These are phyloP conservation scores for Acacia pycnantha DNA, from an alignment of 331 rosid genomes.

Conservation along the genomic window DNA sequence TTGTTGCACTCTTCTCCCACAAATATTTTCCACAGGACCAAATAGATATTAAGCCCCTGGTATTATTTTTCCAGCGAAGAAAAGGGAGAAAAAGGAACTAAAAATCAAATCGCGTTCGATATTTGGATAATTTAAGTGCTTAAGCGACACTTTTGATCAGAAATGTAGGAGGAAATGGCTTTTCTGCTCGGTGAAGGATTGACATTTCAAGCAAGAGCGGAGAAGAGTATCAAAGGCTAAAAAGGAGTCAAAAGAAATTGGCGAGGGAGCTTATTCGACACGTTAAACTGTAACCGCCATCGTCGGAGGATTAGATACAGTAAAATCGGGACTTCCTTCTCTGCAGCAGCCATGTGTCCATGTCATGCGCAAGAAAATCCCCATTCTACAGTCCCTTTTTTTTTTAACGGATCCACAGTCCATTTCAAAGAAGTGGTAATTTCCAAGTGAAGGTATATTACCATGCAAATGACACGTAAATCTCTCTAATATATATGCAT, in stretches of 20 bases:
- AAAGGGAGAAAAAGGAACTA: not conserved
- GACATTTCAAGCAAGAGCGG: not conserved
- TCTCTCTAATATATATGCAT: not conserved
- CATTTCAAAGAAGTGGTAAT: not conserved
- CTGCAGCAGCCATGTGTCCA: not conserved
- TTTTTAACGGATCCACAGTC: not conserved
- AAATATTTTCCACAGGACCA: not conserved
- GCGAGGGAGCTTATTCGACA: conserved; percentile 28
- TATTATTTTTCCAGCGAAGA: not conserved
- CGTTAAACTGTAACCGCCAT: conserved; percentile 17
- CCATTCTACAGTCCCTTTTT: too few relatives aligned
- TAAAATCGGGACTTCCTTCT: not conserved
- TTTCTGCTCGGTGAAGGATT: conserved; percentile 8
- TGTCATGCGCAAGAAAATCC: not conserved
- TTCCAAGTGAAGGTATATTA: not conserved
- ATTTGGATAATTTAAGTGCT: not conserved
- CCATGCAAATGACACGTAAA: not conserved
- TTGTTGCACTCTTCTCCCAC: conserved; percentile 14
- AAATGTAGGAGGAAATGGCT: conserved; percentile 3
- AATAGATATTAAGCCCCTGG: not conserved
- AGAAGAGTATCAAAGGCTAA: conserved; percentile 14
- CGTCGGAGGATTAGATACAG: not conserved
- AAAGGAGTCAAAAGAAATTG: conserved; percentile 29
- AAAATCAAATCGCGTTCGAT: conserved; percentile 14
- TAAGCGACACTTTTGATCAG: not conserved